phyloP scores from a whole-genome alignment of 2,329 filamentous ascomycete species.

The Chrysoporthe puriensis region DNA sequence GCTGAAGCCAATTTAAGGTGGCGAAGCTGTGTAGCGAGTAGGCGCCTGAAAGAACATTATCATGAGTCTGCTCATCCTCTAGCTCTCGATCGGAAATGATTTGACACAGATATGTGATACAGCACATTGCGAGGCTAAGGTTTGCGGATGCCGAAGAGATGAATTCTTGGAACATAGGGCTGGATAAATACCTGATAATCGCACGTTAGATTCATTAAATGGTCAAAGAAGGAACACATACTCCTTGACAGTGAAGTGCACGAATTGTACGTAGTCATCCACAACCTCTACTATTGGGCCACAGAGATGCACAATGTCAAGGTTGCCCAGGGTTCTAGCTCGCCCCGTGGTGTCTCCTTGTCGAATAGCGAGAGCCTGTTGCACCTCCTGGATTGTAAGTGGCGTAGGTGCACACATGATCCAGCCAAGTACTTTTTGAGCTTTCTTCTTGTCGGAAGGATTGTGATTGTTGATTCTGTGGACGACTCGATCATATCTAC shows the following conservation, averaged over 20 bases:
- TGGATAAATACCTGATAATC: neutral
- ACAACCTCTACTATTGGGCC: neutral
- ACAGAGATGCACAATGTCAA: neutral
- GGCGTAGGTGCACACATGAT: neutral
- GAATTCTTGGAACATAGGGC: neutral
- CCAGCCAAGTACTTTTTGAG: neutral
- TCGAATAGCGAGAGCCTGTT: neutral
- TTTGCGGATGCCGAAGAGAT: neutral
- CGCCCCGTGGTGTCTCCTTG: neutral
- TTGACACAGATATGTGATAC: neutral
- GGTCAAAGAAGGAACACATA: neutral
- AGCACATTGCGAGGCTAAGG: neutral
- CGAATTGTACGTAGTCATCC: neutral
- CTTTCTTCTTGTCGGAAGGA: neutral
- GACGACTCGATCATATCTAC: neutral
- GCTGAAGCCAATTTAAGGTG: neutral
- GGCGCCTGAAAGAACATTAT: neutral
- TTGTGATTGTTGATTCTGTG: neutral
- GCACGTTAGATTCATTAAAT: neutral
- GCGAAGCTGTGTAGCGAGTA: neutral
- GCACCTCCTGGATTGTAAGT: neutral
- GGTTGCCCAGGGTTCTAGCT: neutral
- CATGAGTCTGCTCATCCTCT: neutral
- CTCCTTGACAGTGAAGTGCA: neutral
- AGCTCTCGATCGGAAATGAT: neutral